phyloP scores from a whole-genome alignment of 1,284 basidiomycete genomes.

The Microbotryum lychnidis-dioicae region DNA sequence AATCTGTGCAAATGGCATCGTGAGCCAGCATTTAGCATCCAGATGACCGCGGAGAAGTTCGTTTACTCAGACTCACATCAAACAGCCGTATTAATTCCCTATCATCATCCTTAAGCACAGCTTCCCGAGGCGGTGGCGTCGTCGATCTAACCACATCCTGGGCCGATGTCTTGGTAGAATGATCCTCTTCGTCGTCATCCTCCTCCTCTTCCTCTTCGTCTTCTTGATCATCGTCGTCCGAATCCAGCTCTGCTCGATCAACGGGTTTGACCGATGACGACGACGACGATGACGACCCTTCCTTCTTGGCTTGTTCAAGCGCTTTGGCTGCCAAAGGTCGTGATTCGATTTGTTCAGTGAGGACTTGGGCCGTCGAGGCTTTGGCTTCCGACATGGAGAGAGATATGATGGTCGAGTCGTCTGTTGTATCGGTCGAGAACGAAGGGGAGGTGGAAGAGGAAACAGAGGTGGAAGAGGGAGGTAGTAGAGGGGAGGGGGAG shows the following conservation, averaged over 20 bases:
- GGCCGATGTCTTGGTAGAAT: conserved; percentile 10
- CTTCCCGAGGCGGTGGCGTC: conserved; percentile 43
- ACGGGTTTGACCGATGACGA: not conserved
- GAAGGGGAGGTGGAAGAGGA: conserved; percentile 34
- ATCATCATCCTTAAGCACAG: conserved; percentile 80
- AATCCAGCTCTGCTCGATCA: conserved; percentile 48
- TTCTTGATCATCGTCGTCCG: conserved; percentile 25
- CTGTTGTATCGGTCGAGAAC: conserved; percentile 31
- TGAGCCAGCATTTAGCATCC: conserved; percentile 55
- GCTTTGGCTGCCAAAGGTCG: conserved; percentile 83
- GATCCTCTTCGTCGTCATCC: conserved; percentile 20
- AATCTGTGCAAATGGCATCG: not conserved
- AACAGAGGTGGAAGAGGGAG: conserved; percentile 36
- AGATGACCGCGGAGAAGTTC: not conserved
- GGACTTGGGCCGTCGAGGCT: conserved; percentile 39
- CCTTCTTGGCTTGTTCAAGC: conserved; percentile 19
- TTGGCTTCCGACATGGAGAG: conserved; percentile 24
- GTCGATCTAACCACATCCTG: conserved; percentile 27
- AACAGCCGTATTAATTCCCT: conserved; percentile 69
- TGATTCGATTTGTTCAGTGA: conserved; percentile 76
- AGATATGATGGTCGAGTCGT: conserved; percentile 34
- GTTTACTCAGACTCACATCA: conserved; percentile 47
- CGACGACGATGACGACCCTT: not conserved
- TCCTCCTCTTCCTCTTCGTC: conserved; percentile 20
- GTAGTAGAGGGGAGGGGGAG: conserved; percentile 28